Conservation (phyloP, 805 yeast genomes). For the Candida bentonensis region DNA sequence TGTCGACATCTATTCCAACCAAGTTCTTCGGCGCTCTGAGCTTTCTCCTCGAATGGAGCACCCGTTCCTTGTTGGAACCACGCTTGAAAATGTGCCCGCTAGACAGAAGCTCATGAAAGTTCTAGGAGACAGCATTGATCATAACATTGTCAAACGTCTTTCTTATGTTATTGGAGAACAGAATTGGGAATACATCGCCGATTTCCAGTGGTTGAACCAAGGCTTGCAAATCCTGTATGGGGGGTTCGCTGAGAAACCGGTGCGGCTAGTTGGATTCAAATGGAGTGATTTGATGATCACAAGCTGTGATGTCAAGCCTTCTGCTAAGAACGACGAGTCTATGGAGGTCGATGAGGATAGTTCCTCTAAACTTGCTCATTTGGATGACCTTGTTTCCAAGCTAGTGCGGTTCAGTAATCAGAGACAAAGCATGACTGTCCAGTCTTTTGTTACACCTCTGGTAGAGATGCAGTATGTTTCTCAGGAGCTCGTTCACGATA, state of each 20-base stretch:
- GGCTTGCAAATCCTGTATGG: conserved; percentile 80
- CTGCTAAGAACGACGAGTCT: conserved; percentile 10
- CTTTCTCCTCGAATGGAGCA: conserved; percentile 91
- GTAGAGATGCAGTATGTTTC: conserved; percentile 72
- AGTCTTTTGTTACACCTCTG: conserved; percentile 55
- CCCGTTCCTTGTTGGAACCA: conserved; percentile 88
- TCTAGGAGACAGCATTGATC: conserved; percentile 63
- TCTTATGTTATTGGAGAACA: conserved; percentile 87
- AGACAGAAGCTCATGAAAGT: conserved; percentile 70
- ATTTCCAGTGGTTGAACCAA: conserved; percentile 88
- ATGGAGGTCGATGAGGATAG: conserved; percentile 16
- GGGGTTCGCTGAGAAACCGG: conserved; percentile 40
- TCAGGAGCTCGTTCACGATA: conserved; percentile 59
- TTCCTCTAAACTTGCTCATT: conserved; percentile 19
- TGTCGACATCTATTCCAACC: conserved; percentile 74
- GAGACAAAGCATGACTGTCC: conserved; percentile 33
- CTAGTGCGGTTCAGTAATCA: conserved; percentile 25
- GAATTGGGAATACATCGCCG: conserved; percentile 92
- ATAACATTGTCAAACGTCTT: conserved; percentile 61
- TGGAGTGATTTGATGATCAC: conserved; percentile 23
- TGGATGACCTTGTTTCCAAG: conserved; percentile 19
- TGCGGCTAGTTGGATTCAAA: conserved; percentile 26
- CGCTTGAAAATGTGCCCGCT: conserved; percentile 59
- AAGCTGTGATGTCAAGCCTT: conserved; percentile 25
- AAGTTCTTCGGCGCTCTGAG: conserved; percentile 66